These are phyloP conservation scores for Trypanosomatidae sp. DNA, from an alignment of 208 protist species.

Conservation along the genomic window DNA sequence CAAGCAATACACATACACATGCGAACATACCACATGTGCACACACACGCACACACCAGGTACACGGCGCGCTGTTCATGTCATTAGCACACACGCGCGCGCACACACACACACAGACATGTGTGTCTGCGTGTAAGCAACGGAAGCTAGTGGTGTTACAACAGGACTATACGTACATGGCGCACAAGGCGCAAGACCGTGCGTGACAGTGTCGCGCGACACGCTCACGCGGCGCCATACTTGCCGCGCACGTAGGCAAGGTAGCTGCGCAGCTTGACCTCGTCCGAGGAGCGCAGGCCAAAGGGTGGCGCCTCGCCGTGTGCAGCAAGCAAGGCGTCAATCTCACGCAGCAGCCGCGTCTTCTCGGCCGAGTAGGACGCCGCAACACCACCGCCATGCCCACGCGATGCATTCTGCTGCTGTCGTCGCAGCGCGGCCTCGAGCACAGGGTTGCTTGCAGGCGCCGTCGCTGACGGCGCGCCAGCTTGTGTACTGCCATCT, in stretches of 20 bases:
- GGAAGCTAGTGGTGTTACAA: background rate
- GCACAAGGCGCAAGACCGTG: background rate
- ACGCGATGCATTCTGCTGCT: constrained; percentile 21
- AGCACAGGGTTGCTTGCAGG: constrained; percentile 30
- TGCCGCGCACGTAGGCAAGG: constrained; percentile 44
- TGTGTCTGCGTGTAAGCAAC: background rate
- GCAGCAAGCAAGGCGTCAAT: constrained; percentile 33
- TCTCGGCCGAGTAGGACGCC: constrained; percentile 20
- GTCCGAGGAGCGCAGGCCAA: constrained; percentile 55
- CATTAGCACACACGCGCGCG: background rate
- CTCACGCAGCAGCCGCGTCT: constrained; percentile 31
- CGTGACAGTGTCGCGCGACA: background rate
- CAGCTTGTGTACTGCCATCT: background rate
- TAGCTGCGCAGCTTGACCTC: constrained; percentile 47
- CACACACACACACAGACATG: background rate
- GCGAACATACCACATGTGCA: background rate
- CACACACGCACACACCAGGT: background rate
- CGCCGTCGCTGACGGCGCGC: background rate
- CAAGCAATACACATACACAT: background rate
- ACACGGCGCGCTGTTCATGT: no score
- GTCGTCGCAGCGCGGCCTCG: constrained; percentile 60
- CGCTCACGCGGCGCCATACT: constrained; percentile 11
- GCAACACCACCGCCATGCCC: background rate
- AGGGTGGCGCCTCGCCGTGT: constrained; percentile 34
- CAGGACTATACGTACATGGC: background rate